Conservation (phyloP, 2,329 filamentous ascomycete species). For the Trematosphaeria pertusa region DNA sequence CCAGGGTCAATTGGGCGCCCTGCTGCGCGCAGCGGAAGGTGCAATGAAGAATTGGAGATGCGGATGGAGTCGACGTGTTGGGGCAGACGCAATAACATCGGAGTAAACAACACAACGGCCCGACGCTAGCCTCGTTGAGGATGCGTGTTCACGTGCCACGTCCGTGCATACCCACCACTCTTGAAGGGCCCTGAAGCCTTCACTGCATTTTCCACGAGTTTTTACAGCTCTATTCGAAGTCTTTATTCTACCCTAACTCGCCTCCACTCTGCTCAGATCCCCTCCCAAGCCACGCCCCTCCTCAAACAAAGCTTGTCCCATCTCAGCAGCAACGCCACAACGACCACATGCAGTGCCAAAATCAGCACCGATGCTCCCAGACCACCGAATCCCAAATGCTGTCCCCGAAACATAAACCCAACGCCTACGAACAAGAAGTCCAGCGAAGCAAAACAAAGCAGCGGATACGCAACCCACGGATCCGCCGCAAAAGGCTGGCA, state of each 20-base stretch:
- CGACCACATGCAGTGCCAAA: conserved; percentile 55
- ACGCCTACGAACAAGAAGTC: conserved; percentile 58
- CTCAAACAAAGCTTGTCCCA: conserved; percentile 42
- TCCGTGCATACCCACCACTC: no score
- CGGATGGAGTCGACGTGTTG: conserved; percentile 27
- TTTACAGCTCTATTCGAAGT: no score
- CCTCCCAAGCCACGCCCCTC: conserved; percentile 25
- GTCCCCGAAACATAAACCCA: conserved; percentile 19
- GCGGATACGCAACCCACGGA: conserved; percentile 68
- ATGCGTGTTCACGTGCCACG: conserved; percentile 5
- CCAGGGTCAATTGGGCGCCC: conserved; percentile 22
- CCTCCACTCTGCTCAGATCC: conserved; percentile 10
- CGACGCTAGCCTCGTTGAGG: conserved; percentile 18
- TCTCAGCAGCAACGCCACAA: conserved; percentile 49
- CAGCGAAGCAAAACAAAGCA: conserved; percentile 72
- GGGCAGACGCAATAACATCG: conserved; percentile 19
- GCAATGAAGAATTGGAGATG: conserved; percentile 34
- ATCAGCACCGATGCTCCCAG: conserved; percentile 51
- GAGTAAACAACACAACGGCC: conserved; percentile 25
- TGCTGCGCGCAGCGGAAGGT: conserved; percentile 35
- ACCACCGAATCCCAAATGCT: conserved; percentile 37
- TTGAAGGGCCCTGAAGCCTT: no score
- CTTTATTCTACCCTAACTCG: no score
- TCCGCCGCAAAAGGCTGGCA: conserved; percentile 77
- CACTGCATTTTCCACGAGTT: no score